Percentiles rank a stretch among this genome's conserved stretches.
Conservation (phyloP, 169 alveolate species). For the Miamiensis avidus region DNA sequence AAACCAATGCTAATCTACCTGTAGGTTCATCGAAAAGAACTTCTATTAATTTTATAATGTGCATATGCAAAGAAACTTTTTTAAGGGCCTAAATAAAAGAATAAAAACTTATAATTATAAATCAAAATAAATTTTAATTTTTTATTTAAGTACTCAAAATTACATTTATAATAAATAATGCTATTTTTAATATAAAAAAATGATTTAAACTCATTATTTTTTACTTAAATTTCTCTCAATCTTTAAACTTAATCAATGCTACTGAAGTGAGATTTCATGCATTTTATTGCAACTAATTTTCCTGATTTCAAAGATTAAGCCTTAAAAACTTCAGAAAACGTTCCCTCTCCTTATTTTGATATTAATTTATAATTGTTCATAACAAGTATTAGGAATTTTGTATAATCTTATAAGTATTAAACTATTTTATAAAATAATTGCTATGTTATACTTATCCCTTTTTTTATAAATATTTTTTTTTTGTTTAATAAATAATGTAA, state of each 20-base stretch:
- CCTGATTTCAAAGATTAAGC: slow-evolving; percentile 87
- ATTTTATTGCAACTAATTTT: slow-evolving; percentile 89
- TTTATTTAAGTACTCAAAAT: no score
- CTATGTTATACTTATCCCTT: no score
- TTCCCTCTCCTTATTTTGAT: slow-evolving; percentile 91
- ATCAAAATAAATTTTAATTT: no score
- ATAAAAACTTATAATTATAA: no score
- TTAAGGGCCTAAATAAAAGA: slow-evolving; percentile 68
- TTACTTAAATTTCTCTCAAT: slow-evolving; percentile 81
- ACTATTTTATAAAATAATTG: background rate
- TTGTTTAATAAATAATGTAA: no score
- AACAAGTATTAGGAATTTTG: background rate
- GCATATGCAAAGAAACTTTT: slow-evolving; percentile 84
- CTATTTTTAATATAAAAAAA: no score
- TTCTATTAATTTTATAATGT: slow-evolving; percentile 87
- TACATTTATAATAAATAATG: no score
- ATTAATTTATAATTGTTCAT: slow-evolving; percentile 77
- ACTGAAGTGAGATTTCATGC: slow-evolving; percentile 86
- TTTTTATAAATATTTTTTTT: no score
- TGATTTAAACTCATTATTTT: no score
- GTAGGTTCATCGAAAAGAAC: slow-evolving; percentile 90
- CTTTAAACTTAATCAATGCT: slow-evolving; percentile 84
- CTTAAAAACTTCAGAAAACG: slow-evolving; percentile 89
- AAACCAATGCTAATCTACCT: slow-evolving; percentile 88
- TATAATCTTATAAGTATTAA: no score